Evolutionary conservation across 2,329 filamentous ascomycete genomes (phyloP).

Genomic region (Dactylella cylindrospora): DNA sequence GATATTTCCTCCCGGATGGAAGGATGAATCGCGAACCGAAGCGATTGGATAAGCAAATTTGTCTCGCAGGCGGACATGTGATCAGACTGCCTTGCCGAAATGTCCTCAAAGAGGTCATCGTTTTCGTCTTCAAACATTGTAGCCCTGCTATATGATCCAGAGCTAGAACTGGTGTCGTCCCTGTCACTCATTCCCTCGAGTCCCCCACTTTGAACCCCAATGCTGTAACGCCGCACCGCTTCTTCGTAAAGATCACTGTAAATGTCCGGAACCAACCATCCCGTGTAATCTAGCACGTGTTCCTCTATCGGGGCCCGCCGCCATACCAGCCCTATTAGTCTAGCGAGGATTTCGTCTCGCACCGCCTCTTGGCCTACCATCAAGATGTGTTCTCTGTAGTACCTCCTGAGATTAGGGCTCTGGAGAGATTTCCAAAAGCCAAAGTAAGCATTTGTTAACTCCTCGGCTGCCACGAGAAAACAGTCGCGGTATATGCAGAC

Average conservation of each 20-base stretch:
- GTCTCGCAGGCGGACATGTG: not conserved
- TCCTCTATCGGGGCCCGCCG: not conserved
- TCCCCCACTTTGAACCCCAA: too few relatives aligned
- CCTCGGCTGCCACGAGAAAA: slow-evolving; percentile 2
- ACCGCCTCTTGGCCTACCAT: not conserved
- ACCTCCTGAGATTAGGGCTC: not conserved
- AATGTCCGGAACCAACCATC: not conserved
- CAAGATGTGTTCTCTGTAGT: not conserved
- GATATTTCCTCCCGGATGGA: slow-evolving; percentile 20
- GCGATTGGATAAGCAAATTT: not conserved
- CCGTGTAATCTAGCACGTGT: not conserved
- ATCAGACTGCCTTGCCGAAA: not conserved
- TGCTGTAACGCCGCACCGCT: too few relatives aligned
- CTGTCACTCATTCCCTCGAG: too few relatives aligned
- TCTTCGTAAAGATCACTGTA: too few relatives aligned
- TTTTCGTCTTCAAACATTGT: not conserved
- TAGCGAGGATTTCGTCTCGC: slow-evolving; percentile 1
- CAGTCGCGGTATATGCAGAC: slow-evolving; percentile 22
- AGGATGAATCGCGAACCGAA: slow-evolving; percentile 3
- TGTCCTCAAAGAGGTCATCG: not conserved
- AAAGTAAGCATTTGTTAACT: slow-evolving; percentile 9
- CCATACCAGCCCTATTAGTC: slow-evolving; percentile 8
- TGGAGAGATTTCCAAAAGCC: slow-evolving; percentile 1
- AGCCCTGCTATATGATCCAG: too few relatives aligned
- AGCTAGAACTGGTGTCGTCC: too few relatives aligned